Conservation (phyloP, 75 land plant species). For the Selaginella tamariscina region DNA sequence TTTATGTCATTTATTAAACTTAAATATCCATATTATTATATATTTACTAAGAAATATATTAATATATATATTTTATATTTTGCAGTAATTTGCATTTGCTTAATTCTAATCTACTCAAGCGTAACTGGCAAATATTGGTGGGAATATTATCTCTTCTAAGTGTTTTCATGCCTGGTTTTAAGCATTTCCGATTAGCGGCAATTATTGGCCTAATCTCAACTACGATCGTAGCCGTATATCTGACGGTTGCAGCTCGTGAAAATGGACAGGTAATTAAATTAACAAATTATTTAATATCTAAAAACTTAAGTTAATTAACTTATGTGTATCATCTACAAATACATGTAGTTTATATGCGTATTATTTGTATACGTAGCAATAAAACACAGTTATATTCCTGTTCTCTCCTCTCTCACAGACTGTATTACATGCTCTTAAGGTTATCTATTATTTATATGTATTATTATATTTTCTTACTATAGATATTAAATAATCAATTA, state of each 20-base stretch:
- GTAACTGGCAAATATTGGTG: slow-evolving; percentile 18
- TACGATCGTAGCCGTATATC: slow-evolving; percentile 20
- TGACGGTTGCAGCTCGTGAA: slow-evolving; percentile 14
- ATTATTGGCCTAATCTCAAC: slow-evolving; percentile 16
- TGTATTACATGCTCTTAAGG: no score
- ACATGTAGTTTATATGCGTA: no score
- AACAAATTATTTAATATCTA: no score
- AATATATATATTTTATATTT: background rate
- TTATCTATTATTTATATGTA: no score
- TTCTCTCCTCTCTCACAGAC: no score
- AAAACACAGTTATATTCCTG: background rate
- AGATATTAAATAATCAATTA: no score
- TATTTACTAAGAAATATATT: background rate
- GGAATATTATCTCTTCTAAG: slow-evolving; percentile 16
- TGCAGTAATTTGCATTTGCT: slow-evolving; percentile 22
- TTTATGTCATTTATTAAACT: no score
- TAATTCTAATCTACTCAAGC: slow-evolving; percentile 15
- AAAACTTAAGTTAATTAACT: no score
- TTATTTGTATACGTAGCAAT: no score
- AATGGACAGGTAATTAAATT: background rate
- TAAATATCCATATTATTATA: background rate
- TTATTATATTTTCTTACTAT: no score
- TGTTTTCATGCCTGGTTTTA: slow-evolving; percentile 16
- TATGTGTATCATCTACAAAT: no score
- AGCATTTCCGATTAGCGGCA: slow-evolving; percentile 18